These are phyloP conservation scores for Sugiyamaella qingdaonensis DNA, from an alignment of 805 yeast genomes.

Conservation along the genomic window DNA sequence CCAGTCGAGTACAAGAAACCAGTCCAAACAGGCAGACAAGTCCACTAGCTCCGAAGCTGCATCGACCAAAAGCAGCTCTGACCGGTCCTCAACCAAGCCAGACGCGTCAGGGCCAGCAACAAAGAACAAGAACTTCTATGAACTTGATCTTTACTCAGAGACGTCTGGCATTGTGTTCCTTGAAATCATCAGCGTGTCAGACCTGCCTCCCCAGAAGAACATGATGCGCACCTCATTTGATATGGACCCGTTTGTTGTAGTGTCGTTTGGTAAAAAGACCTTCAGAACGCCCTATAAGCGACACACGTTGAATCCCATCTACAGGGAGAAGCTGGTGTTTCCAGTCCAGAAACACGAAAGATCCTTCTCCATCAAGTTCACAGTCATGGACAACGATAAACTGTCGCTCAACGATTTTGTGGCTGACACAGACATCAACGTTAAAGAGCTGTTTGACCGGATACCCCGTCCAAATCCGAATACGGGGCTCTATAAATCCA, in stretches of 20 bases:
- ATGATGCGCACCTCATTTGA: constrained; percentile 75
- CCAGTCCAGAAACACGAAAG: constrained; percentile 67
- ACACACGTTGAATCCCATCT: constrained; percentile 78
- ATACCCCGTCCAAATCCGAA: constrained; percentile 34
- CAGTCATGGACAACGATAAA: constrained; percentile 79
- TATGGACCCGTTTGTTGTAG: constrained; percentile 95
- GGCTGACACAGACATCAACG: constrained; percentile 57
- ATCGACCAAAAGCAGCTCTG: background rate
- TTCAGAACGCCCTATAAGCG: constrained; percentile 80
- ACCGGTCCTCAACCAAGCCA: background rate
- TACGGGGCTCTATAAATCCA: constrained; percentile 33
- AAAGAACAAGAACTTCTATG: constrained; percentile 11
- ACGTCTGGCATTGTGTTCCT: constrained; percentile 66
- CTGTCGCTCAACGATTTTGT: constrained; percentile 81
- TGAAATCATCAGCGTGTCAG: constrained; percentile 68
- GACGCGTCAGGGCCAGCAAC: background rate
- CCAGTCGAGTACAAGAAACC: background rate
- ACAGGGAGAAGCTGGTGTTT: constrained; percentile 74
- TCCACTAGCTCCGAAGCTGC: background rate
- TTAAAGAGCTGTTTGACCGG: constrained; percentile 42
- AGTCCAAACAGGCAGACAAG: background rate
- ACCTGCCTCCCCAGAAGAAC: constrained; percentile 72
- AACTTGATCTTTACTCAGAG: constrained; percentile 24
- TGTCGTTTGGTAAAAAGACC: constrained; percentile 83
- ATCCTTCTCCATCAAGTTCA: constrained; percentile 61